phyloP scores from a whole-genome alignment of 2,329 filamentous ascomycete genomes.

The Metarhizium sp. region DNA sequence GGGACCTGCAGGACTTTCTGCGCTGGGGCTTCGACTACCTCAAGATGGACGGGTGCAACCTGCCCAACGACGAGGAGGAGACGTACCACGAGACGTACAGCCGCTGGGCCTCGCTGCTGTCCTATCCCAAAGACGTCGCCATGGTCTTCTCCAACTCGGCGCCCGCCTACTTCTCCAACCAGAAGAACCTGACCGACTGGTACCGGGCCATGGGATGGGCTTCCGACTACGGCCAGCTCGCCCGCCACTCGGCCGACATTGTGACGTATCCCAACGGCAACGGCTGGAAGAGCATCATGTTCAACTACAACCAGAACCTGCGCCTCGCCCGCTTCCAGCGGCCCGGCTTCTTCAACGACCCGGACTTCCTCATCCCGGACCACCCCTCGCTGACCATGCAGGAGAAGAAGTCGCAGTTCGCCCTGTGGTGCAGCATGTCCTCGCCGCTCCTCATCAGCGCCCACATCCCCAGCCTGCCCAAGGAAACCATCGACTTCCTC shows the following conservation, averaged over 20 bases:
- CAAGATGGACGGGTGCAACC: slow-evolving; percentile 31
- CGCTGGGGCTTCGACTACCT: slow-evolving; percentile 29
- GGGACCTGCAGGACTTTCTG: slow-evolving; percentile 29
- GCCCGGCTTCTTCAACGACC: slow-evolving; percentile 28
- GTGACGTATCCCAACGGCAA: slow-evolving; percentile 30
- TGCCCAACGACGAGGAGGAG: slow-evolving; percentile 14
- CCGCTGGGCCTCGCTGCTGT: slow-evolving; percentile 25
- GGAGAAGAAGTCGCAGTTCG: slow-evolving; percentile 27
- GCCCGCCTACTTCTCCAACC: slow-evolving; percentile 31
- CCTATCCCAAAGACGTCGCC: slow-evolving; percentile 14
- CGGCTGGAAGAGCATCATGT: slow-evolving; percentile 37
- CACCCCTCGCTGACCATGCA: slow-evolving; percentile 22
- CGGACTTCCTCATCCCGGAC: slow-evolving; percentile 27
- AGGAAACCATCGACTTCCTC: slow-evolving; percentile 25
- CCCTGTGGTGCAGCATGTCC: slow-evolving; percentile 24
- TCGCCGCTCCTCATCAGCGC: slow-evolving; percentile 28
- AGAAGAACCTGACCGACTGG: slow-evolving; percentile 30
- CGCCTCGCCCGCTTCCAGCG: slow-evolving; percentile 30
- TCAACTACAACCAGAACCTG: slow-evolving; percentile 35
- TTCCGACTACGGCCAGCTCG: slow-evolving; percentile 29
- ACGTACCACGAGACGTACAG: slow-evolving; percentile 24
- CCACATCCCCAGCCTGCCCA: slow-evolving; percentile 25
- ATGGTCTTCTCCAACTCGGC: slow-evolving; percentile 36
- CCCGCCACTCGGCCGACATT: slow-evolving; percentile 33
- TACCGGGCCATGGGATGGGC: slow-evolving; percentile 36